Evolutionary conservation across 768 basidiomycete species (phyloP).

Genomic region (Mycena galopus): DNA sequence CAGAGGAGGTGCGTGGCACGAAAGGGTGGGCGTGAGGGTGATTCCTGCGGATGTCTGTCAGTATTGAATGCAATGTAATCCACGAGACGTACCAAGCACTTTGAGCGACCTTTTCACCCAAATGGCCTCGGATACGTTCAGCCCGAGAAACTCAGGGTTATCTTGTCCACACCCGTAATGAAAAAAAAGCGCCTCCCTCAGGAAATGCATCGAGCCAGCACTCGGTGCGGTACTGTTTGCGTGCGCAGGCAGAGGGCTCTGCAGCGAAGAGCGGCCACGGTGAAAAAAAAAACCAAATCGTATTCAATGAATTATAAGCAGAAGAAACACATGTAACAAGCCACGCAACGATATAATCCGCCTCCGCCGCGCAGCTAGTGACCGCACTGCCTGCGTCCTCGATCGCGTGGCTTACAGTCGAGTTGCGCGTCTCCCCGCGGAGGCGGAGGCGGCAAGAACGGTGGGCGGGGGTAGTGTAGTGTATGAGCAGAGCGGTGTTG

Average conservation of each 20-base stretch:
- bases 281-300: not conserved
- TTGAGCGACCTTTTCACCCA: conserved; percentile 76
- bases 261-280: conserved; percentile 76
- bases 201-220: conserved; percentile 99
- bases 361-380: conserved; percentile 58
- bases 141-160: conserved; percentile 79
- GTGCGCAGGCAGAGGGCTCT: conserved; percentile 62
- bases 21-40: conserved; percentile 68
- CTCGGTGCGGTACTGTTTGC: conserved; percentile 83
- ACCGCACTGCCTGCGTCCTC: conserved; percentile 70
- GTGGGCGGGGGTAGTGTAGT: conserved; percentile 13
- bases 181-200: too few species aligned
- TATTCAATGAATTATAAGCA: not conserved
- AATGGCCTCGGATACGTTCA: conserved; percentile 76
- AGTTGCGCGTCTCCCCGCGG: conserved; percentile 75
- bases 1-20: conserved; percentile 87
- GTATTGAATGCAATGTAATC: not conserved
- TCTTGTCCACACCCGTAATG: conserved; percentile 63
- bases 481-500: conserved; percentile 10
- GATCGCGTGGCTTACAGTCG: conserved; percentile 70
- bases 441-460: conserved; percentile 59
- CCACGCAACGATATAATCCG: conserved; percentile 78
- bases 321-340: conserved; percentile 70
- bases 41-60: conserved; percentile 57
- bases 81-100: conserved; percentile 64